phyloP scores from a whole-genome alignment of 805 yeast genomes.

The Barnettozyma salicaria region DNA sequence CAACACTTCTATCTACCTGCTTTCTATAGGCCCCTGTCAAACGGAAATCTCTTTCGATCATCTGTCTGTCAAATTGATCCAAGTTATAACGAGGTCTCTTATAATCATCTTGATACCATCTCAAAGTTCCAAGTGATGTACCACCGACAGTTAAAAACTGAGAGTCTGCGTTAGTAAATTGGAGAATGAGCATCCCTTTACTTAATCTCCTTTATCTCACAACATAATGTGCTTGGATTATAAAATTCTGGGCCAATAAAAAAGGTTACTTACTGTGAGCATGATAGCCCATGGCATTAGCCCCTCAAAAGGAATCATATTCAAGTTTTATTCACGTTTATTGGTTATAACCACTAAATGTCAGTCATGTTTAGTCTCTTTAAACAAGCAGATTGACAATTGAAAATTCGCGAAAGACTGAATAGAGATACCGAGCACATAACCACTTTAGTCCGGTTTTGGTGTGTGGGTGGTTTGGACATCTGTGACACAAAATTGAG shows the following conservation, averaged over 20 bases:
- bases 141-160: conserved; percentile 50
- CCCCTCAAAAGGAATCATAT: conserved; percentile 67
- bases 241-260: neutral
- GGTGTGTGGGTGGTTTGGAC: too few species aligned
- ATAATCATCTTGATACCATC: conserved; percentile 41
- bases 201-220: too few species aligned
- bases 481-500: too few species aligned
- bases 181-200: too few species aligned
- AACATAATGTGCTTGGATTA: too few species aligned
- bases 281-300: conserved; percentile 56
- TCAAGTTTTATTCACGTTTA: neutral
- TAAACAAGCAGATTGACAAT: too few species aligned
- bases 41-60: conserved; percentile 66
- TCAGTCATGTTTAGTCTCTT: too few species aligned
- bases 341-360: too few species aligned
- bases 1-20: conserved; percentile 57
- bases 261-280: conserved; percentile 31
- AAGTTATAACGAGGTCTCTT: conserved; percentile 48
- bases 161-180: conserved; percentile 4
- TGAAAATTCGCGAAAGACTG: too few species aligned
- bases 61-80: conserved; percentile 47
- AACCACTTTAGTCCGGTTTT: too few species aligned
- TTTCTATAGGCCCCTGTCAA: conserved; percentile 72
- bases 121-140: conserved; percentile 39
- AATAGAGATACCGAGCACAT: too few species aligned